Conservation (phyloP, 805 yeast species). For the Kuraishia borneana region DNA sequence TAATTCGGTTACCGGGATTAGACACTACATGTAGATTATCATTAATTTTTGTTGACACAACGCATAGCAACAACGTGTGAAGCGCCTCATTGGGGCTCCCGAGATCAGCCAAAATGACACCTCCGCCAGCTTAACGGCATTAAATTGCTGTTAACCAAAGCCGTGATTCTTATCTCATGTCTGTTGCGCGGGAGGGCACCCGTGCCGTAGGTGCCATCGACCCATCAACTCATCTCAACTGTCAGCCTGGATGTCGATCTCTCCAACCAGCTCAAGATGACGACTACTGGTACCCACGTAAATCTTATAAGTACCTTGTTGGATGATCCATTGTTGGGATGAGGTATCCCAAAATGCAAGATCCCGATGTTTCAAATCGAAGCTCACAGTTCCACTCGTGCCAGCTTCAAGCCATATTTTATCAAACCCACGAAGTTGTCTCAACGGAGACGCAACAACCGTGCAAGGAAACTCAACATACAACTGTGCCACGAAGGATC, state of each 20-base stretch:
- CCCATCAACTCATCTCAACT: too few relatives aligned
- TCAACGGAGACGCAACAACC: constrained; percentile 18
- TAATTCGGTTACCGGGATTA: too few relatives aligned
- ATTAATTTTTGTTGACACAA: too few relatives aligned
- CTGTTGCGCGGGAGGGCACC: too few relatives aligned
- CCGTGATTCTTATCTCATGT: too few relatives aligned
- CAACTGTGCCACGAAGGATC: constrained; percentile 31
- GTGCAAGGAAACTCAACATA: constrained; percentile 29
- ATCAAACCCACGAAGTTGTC: constrained; percentile 29
- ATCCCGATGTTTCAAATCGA: constrained; percentile 28
- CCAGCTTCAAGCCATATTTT: constrained; percentile 26
- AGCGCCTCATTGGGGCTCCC: too few relatives aligned
- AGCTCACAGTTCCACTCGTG: constrained; percentile 16
- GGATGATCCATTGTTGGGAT: constrained; percentile 33
- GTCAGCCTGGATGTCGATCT: constrained; percentile 2
- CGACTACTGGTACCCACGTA: constrained; percentile 19
- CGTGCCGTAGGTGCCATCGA: too few relatives aligned
- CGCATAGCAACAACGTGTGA: too few relatives aligned
- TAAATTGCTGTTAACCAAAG: too few relatives aligned
- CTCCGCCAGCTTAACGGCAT: too few relatives aligned
- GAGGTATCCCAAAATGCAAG: constrained; percentile 30
- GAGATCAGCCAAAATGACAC: too few relatives aligned
- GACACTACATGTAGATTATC: too few relatives aligned
- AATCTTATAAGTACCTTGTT: constrained; percentile 29
- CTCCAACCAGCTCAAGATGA: constrained; percentile 8